Evolutionary conservation across 768 basidiomycete genomes (phyloP).

Genomic region (Lactarius pseudohatsudake): DNA sequence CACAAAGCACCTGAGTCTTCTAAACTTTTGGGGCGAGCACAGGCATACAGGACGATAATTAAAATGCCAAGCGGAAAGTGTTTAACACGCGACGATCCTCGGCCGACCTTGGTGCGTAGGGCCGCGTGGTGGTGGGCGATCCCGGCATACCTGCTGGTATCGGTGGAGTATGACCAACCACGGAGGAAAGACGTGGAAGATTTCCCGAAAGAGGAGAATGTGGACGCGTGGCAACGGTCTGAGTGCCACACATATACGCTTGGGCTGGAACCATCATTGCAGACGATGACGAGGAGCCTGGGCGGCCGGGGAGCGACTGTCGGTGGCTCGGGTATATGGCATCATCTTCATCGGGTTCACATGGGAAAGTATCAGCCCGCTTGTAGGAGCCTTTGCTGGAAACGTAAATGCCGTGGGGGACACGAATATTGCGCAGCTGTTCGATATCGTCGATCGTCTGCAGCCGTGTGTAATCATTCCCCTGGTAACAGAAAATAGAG

Average conservation of each 20-base stretch:
- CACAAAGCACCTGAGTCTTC: neutral
- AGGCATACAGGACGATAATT: conserved; percentile 11
- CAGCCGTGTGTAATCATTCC: conserved; percentile 64
- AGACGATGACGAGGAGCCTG: conserved; percentile 23
- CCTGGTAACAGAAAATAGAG: conserved; percentile 41
- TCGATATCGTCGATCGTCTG: conserved; percentile 76
- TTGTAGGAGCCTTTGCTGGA: conserved; percentile 54
- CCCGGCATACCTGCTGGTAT: conserved; percentile 20
- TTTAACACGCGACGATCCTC: conserved; percentile 39
- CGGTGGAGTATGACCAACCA: conserved; percentile 24
- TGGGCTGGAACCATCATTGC: conserved; percentile 16
- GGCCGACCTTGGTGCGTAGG: conserved; percentile 36
- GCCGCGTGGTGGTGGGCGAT: conserved; percentile 23
- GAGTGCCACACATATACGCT: conserved; percentile 13
- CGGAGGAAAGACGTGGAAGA: conserved; percentile 28
- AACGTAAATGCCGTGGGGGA: conserved; percentile 70
- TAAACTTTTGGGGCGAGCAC: conserved; percentile 19
- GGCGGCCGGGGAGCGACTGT: conserved; percentile 17
- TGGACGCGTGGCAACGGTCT: conserved; percentile 11
- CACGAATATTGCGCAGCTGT: conserved; percentile 63
- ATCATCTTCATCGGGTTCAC: conserved; percentile 34
- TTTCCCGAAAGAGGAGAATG: conserved; percentile 20
- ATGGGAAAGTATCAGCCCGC: conserved; percentile 33
- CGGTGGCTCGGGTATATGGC: conserved; percentile 29
- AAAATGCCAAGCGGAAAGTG: conserved; percentile 38